Evolutionary conservation across 2,329 filamentous ascomycete genomes (phyloP).

Genomic region (Geoglossum cookeanum): DNA sequence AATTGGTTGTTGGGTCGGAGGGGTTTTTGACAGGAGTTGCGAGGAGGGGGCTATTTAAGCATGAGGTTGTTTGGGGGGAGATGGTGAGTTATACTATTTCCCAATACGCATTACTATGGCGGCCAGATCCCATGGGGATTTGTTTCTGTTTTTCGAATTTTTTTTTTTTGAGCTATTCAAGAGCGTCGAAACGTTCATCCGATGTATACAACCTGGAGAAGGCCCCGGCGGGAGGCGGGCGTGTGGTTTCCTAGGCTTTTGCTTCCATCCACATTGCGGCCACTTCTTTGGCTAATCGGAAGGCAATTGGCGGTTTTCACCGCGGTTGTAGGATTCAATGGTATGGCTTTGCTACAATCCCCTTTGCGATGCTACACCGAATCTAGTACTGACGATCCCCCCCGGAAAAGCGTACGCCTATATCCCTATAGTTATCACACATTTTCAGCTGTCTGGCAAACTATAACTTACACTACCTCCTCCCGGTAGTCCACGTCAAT

Average conservation of each 20-base stretch:
- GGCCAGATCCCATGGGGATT: not conserved
- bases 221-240: too few relatives aligned
- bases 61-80: constrained; percentile 66
- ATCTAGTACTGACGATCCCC: constrained; percentile 2
- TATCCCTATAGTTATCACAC: not conserved
- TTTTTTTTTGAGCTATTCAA: not conserved
- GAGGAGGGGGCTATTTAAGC: constrained; percentile 41
- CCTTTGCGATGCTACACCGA: not conserved
- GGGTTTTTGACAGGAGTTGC: constrained; percentile 49
- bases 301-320: constrained; percentile 1
- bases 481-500: constrained; percentile 58
- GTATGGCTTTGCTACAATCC: constrained; percentile 15
- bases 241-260: too few relatives aligned
- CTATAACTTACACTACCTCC: not conserved
- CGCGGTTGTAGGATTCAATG: constrained; percentile 25
- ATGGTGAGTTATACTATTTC: constrained; percentile 36
- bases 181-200: too few relatives aligned
- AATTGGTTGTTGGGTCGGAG: constrained; percentile 52
- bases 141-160: not conserved
- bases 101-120: not conserved
- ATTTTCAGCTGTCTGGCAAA: constrained; percentile 2
- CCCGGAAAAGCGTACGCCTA: constrained; percentile 9
- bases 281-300: not conserved
- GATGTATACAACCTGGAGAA: too few relatives aligned
- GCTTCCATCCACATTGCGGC: not conserved